Percentiles rank a stretch among this genome's conserved stretches.
These are phyloP conservation scores for Fusarium sp. DNA, from an alignment of 2,329 filamentous ascomycete species.

Conservation along the genomic window DNA sequence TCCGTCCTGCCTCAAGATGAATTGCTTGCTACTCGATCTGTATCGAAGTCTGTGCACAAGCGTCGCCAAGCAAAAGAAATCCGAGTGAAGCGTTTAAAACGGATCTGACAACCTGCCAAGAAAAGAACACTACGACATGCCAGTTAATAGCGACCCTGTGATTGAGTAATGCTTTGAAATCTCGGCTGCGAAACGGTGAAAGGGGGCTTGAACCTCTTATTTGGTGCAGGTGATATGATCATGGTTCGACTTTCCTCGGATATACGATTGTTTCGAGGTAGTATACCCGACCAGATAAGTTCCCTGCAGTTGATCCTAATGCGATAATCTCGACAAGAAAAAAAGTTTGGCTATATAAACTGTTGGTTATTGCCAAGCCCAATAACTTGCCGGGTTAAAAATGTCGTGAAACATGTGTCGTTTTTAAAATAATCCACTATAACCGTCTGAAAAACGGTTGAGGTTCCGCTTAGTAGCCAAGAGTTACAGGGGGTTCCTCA, in stretches of 20 bases:
- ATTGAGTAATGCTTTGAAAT: neutral
- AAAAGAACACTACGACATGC: neutral
- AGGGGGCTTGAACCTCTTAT: neutral
- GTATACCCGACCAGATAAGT: constrained; percentile 11
- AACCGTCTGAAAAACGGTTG: constrained; percentile 13
- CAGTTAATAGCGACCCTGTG: neutral
- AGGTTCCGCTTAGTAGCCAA: too few relatives aligned
- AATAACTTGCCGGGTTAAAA: neutral
- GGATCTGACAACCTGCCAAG: neutral
- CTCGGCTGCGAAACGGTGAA: neutral
- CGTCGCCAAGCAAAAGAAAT: neutral
- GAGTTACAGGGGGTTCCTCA: too few relatives aligned
- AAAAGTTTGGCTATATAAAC: constrained; percentile 4
- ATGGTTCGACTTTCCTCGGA: constrained; percentile 19
- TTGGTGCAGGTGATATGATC: neutral
- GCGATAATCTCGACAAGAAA: neutral
- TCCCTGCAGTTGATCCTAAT: constrained; percentile 21
- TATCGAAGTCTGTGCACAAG: constrained; percentile 9
- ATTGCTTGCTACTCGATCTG: constrained; percentile 11
- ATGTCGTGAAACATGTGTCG: constrained; percentile 38
- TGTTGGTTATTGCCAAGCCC: constrained; percentile 5
- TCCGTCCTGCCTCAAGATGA: neutral
- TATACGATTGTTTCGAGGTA: constrained; percentile 20
- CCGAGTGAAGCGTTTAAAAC: neutral
- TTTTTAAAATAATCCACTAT: constrained; percentile 24